Conservation (phyloP, 2,329 filamentous ascomycete species). For the Dothiorella sarmentorum region DNA sequence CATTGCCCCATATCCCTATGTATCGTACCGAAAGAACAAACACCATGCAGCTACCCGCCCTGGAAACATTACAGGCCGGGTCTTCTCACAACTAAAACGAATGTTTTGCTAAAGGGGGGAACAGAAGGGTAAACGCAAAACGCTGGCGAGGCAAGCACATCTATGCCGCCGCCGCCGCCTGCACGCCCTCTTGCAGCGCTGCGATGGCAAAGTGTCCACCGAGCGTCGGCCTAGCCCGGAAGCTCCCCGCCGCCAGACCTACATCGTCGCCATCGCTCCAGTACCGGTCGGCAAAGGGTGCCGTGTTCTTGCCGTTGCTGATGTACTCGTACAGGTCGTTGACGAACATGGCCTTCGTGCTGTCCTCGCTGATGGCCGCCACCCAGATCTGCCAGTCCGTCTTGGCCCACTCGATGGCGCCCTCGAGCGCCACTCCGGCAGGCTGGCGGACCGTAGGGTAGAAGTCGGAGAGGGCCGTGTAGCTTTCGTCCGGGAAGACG, state of each 20-base stretch:
- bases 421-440: slow-evolving; percentile 41
- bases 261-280: slow-evolving; percentile 30
- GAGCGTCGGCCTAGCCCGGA: slow-evolving; percentile 40
- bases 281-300: slow-evolving; percentile 45
- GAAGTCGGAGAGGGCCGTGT: slow-evolving; percentile 37
- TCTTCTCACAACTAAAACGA: too few species aligned
- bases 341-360: slow-evolving; percentile 30
- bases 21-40: slow-evolving; percentile 1
- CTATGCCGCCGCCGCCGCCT: background rate
- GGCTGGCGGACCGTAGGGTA: slow-evolving; percentile 36
- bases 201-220: slow-evolving; percentile 44
- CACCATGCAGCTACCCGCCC: too few species aligned
- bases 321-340: slow-evolving; percentile 43
- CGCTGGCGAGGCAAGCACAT: background rate
- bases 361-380: slow-evolving; percentile 25
- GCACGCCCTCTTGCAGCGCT: slow-evolving; percentile 28
- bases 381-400: slow-evolving; percentile 46
- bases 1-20: background rate
- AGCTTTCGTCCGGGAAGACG: slow-evolving; percentile 36
- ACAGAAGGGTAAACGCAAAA: background rate
- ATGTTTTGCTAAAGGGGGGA: background rate
- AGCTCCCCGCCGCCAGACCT: slow-evolving; percentile 25
- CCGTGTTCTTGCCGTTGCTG: slow-evolving; percentile 42
- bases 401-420: slow-evolving; percentile 41
- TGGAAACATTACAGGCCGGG: too few species aligned